Evolutionary conservation across 805 yeast species (phyloP), one percentile per base, ranked within the genome.

Genomic region (Nakazawaea anatomiae): DNA sequence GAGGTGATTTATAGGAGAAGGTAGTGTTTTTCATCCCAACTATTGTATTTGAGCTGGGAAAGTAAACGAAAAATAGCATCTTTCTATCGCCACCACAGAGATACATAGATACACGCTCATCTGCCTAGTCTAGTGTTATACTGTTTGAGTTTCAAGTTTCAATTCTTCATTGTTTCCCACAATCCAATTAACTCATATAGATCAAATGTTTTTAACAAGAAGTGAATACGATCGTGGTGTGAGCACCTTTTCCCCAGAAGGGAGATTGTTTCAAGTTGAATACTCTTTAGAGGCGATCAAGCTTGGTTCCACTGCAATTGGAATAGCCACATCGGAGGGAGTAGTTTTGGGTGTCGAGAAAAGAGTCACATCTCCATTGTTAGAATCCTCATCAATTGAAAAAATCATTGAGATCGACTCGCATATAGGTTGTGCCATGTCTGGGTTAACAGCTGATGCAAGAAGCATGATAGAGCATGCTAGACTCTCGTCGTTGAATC

Each of bases 211-310:
- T 72, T 79, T 94, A 59, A 94, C 99, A n/a, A 87, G 99, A 84
- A 87, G 96, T 72, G 99, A 94, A 76, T 94, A 94, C 69, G 99
- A 94, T 67, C 87, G 99, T 69, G 99, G 99, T 56, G 99, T 94
- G 46, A 87, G 95, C 63, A 95, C 99, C 7, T 94, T 95, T 69
- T 91, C 98, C 1, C 99, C 99, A 29, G 99, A 95, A 68, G 99
- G 99, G 29, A 87, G 99, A 66, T 74, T 94, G 55, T 94, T 94
- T 73, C 99, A 94, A 72, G 99, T 94, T 42, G 99, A 94, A 68
- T 94, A 94, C 68, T 94, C 99, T 8, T 73, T 94, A 52, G 99
- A 94, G 69, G 99, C 99, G 44, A 94, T 94, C 69, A 94, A 94
- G 76, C 75, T 83, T 41, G 96, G 96, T n/a, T 89, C 97, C 42